Base-by-base conservation (phyloP, 2,329 filamentous ascomycete species). In the Byssochlamys sp. region DNA sequence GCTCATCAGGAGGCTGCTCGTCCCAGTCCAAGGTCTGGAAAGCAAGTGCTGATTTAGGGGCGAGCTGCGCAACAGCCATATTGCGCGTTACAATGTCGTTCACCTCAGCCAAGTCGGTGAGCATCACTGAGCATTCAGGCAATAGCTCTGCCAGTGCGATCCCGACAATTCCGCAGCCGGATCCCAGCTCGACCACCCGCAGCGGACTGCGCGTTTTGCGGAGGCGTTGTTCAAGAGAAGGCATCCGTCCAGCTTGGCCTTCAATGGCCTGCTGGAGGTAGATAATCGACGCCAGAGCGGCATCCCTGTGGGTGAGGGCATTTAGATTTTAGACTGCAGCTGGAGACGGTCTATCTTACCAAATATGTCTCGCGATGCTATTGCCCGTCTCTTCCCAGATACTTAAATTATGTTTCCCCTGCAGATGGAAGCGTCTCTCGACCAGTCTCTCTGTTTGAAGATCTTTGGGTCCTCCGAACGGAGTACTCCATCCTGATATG, bases 311-410 rank as follows among this genome's bases (percentile, higher is more conserved):
- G 25, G 52, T 53, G 52, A 53, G 45, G 53, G 39, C 52, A 53
- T 57, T 67, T 61, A 63, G 58, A 62, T 28, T 58, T n/a, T 14
- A 55, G 27, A 26, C 53, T 31, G 25, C 29, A 35, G 49, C 3
- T 1, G 7, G 5, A 52, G 49, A 24, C 14, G 14, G 19, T 33
- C 19, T 10, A 60, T 26, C 71, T 67, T 76, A 86, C 86, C 86
- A 89, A 53, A 89, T 78, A 73, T 89, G 86, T 49, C 85, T 77
- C 4, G 86, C 86, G 65, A 89, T 89, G 67, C 84, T 87, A 65
- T 89, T 86, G 3, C 86, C 85, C 0, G 84, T 87, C 65, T 89
- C 86, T 67, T 89, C 86, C 76, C 82, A 85, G 51, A 89, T 80
- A 33, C 71, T 70, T 9, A 85, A 63, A 4, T 66, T 66, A 4